Base-by-base conservation (phyloP, 2,329 filamentous ascomycete species). In the Trichoderma sp. region DNA sequence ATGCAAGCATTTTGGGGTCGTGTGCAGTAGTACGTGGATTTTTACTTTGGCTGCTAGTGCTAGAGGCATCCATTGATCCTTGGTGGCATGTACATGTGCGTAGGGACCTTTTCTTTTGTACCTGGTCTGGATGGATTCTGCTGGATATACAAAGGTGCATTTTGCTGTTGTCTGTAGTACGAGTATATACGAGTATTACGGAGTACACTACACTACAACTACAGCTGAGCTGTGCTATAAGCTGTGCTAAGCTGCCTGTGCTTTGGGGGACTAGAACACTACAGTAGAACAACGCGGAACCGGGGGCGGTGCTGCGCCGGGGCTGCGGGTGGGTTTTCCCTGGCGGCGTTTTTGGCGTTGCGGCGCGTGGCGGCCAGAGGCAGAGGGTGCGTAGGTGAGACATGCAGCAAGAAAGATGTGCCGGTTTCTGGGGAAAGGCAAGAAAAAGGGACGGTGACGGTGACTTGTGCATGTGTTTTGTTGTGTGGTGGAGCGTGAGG, bases 1-100 rank as follows among this genome's bases (percentile, higher is more conserved):
- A 72, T 72, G 69, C 69, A 72, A 62, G 69, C 69, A 72, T 73
- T 65, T 65, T 41, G 67, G 41, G 24, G 16, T 4, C n/a, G 33
- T 45, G 41, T 45, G 41, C 41, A 45, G 41, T 45, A 45, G 41
- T 41, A 18, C 38, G 38, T 41, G 16, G 16, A 18, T 8, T 45
- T 45, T 45, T 18, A 45, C 41, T 45, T 45, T n/a, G 16, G 41
- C 41, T 45, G 41, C 41, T 45, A n/a, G 41, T 45, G 41, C 41
- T 45, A 45, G 41, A 45, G 41, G 41, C 41, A 45, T 45, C 35
- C n/a, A n/a, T n/a, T n/a, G n/a, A n/a, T n/a, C n/a, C 18, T 6
- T 50, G 45, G 45, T 11, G 18, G 21, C n/a, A 53, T 53, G 35
- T 50, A 21, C 24, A 68, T 60, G 66, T 69, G 59, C 50, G 67